Base-by-base conservation (phyloP, 306 rosid genomes). In the Rosa lucieae region DNA sequence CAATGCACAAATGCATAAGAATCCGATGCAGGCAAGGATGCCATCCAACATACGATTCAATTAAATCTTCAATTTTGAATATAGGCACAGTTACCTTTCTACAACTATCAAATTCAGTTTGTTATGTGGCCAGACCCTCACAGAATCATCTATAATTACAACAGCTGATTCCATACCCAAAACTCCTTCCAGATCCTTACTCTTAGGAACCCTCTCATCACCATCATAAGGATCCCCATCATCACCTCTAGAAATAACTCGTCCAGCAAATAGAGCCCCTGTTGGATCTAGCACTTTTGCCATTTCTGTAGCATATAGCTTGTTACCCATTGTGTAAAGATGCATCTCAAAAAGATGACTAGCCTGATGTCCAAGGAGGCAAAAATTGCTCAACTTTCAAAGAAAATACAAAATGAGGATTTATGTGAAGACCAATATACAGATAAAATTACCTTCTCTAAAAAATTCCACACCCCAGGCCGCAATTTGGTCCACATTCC, bases 401-500 rank as follows among this genome's bases (percentile, higher is more conserved):
- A 80, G 49, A 29, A 58, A 79, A 67, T 49, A 78, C 26, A 74
- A 61, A 78, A 48, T 46, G 42, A 42, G 70, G 52, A 81, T 73
- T 58, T 48, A 20, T 73, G 23, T 46, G 26, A 51, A 74, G 61
- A 72, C 67, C 20, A 74, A 53, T 40, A 66, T 18, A 63, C 17
- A 67, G 70, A 76, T 59, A 52, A 82, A 81, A 62, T 73, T 81
- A 96, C 99, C 96, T 91, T 93, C 84, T 96, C 99, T 89, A 96
- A 84, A 87, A 96, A 96, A 66, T 89, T 93, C 99, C 99, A 96
- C 82, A 96, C 83, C 67, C 99, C 99, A 7, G 99, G 99, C 53
- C 99, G 89, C 78, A 96, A 87, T 90, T 96, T 96, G 77, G 99
- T 96, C 99, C 99, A 96, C 99, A 96, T 96, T 89, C 96, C 99